Evolutionary conservation across 2,329 filamentous ascomycete genomes (phyloP).

Genomic region (Pseudogymnoascus sp.): DNA sequence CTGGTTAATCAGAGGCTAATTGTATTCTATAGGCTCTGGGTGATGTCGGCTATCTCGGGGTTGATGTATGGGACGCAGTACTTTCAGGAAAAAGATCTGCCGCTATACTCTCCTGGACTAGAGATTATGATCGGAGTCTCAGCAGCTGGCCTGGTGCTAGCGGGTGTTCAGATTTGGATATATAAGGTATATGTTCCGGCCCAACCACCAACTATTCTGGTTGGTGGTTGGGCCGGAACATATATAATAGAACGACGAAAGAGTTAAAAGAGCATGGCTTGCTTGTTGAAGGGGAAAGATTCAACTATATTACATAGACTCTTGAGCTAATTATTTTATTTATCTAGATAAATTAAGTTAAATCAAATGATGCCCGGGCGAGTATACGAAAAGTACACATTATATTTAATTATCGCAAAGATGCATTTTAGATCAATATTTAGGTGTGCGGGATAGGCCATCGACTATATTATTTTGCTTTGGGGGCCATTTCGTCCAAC

Average conservation of each 20-base stretch:
- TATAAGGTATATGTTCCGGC: no score
- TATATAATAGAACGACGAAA: slow-evolving; percentile 7
- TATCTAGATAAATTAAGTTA: background rate
- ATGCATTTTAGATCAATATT: background rate
- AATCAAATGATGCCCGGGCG: background rate
- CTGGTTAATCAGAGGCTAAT: background rate
- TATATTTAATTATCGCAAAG: background rate
- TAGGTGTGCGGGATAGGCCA: background rate
- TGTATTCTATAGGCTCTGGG: slow-evolving; percentile 13
- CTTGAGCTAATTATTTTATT: background rate
- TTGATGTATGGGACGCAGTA: slow-evolving; percentile 24
- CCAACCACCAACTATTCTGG: no score
- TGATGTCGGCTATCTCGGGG: slow-evolving; percentile 22
- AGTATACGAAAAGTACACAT: background rate
- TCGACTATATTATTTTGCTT: background rate
- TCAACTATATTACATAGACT: background rate
- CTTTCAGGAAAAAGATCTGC: slow-evolving; percentile 18
- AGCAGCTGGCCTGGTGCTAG: slow-evolving; percentile 1
- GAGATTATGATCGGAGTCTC: slow-evolving; percentile 8
- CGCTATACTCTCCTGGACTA: slow-evolving; percentile 13
- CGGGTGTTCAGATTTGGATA: background rate
- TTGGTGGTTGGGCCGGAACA: no score
- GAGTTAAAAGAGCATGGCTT: background rate
- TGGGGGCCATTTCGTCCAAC: background rate
- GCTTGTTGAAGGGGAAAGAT: background rate